A percentile compares a stretch with the other conserved stretches of the same genome.
phyloP scores from a whole-genome alignment of 306 rosid species.

The Benincasa hispida region DNA sequence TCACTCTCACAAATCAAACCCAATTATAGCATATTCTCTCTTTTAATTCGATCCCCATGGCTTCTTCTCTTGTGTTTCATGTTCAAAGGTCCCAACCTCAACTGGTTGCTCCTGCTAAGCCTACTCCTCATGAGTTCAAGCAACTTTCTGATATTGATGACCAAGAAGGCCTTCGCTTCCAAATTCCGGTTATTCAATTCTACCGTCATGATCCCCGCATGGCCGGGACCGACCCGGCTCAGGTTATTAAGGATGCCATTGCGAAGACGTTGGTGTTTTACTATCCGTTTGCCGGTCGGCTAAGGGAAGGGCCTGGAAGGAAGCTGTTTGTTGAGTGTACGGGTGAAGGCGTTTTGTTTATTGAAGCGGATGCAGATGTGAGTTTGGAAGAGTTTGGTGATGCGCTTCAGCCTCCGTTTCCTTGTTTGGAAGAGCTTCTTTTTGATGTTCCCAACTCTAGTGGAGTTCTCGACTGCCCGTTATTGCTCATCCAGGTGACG shows the following conservation, averaged over 20 bases:
- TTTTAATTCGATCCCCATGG: background rate
- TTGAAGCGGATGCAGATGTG: slow-evolving; percentile 8
- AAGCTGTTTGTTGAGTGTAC: slow-evolving; percentile 22
- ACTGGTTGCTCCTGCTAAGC: slow-evolving; percentile 3
- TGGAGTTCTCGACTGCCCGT: slow-evolving; percentile 2
- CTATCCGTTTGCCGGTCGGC: slow-evolving; percentile 26
- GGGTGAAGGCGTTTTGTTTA: slow-evolving; percentile 17
- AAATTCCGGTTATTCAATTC: background rate
- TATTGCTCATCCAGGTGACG: slow-evolving; percentile 18
- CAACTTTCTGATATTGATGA: slow-evolving; percentile 23
- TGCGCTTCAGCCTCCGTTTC: slow-evolving; percentile 10
- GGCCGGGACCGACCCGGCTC: background rate
- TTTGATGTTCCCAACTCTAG: slow-evolving; percentile 1
- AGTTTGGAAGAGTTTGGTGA: slow-evolving; percentile 9
- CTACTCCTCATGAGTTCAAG: slow-evolving; percentile 18
- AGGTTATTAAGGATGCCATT: slow-evolving; percentile 11
- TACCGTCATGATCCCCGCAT: background rate
- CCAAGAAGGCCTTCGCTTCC: slow-evolving; percentile 11
- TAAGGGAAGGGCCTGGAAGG: slow-evolving; percentile 8
- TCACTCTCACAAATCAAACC: background rate
- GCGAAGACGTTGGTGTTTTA: slow-evolving; percentile 14
- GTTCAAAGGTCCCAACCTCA: slow-evolving; percentile 5
- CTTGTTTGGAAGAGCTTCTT: slow-evolving; percentile 15
- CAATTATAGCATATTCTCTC: background rate
- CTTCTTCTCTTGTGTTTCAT: background rate